Percentiles rank a stretch among this genome's conserved stretches.
Conservation (phyloP, 2,329 filamentous ascomycete species). For the Colletotrichum scovillei region DNA sequence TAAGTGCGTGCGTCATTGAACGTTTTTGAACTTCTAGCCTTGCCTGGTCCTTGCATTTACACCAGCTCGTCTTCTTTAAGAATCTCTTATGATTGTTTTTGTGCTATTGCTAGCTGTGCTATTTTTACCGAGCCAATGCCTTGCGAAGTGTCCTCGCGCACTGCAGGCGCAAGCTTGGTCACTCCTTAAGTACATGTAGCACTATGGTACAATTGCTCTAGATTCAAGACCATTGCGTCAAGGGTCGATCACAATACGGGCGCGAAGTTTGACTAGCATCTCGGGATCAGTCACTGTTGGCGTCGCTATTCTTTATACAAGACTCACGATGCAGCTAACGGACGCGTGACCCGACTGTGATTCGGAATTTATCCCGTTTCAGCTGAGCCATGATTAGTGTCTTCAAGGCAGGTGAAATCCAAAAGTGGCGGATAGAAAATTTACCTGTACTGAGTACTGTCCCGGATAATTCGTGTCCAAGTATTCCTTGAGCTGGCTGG, state of each 20-base stretch:
- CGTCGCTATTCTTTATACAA: background rate
- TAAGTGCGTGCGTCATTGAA: background rate
- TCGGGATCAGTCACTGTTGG: background rate
- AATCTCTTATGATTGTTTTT: background rate
- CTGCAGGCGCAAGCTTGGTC: background rate
- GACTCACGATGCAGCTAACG: background rate
- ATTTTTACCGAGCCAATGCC: background rate
- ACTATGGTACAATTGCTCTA: background rate
- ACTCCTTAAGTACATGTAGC: background rate
- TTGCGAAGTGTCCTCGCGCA: background rate
- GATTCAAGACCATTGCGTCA: background rate
- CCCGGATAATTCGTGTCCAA: slow-evolving; percentile 11
- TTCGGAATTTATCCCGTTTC: slow-evolving; percentile 20
- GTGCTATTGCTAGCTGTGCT: background rate
- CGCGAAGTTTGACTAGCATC: background rate
- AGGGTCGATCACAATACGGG: background rate
- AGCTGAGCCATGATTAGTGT: background rate
- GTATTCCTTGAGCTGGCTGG: slow-evolving; percentile 19
- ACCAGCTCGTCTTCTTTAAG: background rate
- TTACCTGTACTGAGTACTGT: slow-evolving; percentile 19
- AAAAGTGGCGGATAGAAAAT: too few relatives aligned
- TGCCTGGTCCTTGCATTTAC: background rate
- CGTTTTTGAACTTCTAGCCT: background rate
- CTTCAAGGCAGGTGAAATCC: background rate
- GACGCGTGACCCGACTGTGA: background rate